A percentile compares a stretch with the other conserved stretches of the same genome.
These are phyloP conservation scores for Blastocystis sp. DNA, from an alignment of 352 stramenopile species.

Conservation along the genomic window DNA sequence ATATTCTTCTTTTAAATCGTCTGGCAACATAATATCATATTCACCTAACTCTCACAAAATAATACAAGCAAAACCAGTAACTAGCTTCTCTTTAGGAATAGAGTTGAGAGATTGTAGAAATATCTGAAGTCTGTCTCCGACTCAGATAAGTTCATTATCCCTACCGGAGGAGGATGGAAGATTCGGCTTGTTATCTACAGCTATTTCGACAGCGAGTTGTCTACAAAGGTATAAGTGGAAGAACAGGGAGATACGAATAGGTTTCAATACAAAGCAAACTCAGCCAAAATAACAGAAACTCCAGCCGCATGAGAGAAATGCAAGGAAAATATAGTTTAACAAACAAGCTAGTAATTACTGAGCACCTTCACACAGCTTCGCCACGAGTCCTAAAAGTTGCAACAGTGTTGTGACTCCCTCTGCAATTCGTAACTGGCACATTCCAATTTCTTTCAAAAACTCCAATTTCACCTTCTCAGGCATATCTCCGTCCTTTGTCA, in stretches of 20 bases:
- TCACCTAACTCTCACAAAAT: background rate
- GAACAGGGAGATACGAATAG: background rate
- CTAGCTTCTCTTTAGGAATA: background rate
- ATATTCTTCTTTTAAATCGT: background rate
- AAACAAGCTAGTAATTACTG: too few relatives aligned
- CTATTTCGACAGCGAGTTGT: background rate
- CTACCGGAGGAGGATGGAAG: background rate
- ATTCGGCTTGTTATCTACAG: background rate
- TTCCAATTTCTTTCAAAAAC: constrained; percentile 80
- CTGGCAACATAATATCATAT: background rate
- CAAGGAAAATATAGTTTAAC: too few relatives aligned
- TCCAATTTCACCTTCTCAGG: constrained; percentile 77
- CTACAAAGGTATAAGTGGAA: background rate
- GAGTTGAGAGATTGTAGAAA: background rate
- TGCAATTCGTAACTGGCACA: constrained; percentile 88
- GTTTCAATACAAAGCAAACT: background rate
- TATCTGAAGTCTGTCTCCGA: background rate
- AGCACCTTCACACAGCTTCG: constrained; percentile 61
- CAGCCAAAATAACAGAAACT: background rate
- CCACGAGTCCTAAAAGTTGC: constrained; percentile 86
- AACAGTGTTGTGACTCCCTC: constrained; percentile 81
- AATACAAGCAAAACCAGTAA: background rate
- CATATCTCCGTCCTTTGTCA: constrained; percentile 79
- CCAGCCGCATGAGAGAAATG: background rate
- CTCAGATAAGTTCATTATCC: background rate